phyloP scores from a whole-genome alignment of 768 basidiomycete species.

The Pleurotus djamor region DNA sequence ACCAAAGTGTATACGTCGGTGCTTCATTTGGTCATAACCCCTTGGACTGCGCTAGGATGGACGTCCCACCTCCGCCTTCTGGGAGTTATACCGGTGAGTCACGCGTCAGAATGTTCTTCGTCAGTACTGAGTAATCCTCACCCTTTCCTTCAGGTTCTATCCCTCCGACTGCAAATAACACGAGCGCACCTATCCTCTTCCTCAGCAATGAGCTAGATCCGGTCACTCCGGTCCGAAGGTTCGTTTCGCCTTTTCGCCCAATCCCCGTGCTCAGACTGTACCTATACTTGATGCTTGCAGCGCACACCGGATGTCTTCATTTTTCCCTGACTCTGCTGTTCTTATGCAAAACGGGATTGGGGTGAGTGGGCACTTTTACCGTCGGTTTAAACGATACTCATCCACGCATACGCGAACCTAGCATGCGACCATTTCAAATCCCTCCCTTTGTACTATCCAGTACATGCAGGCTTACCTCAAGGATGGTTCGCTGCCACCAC shows the following conservation, averaged over 20 bases:
- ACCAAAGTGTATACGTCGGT: not conserved
- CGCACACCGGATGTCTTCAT: slow-evolving; percentile 33
- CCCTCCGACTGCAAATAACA: slow-evolving; percentile 28
- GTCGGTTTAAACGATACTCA: not conserved
- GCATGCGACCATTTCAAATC: slow-evolving; percentile 16
- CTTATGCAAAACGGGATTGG: slow-evolving; percentile 40
- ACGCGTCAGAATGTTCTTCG: not conserved
- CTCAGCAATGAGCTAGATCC: slow-evolving; percentile 32
- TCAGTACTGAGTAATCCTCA: not conserved
- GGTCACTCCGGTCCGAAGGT: slow-evolving; percentile 12
- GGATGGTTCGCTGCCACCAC: slow-evolving; percentile 33
- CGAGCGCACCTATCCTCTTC: slow-evolving; percentile 34
- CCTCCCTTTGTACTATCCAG: slow-evolving; percentile 18
- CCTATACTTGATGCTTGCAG: slow-evolving; percentile 16
- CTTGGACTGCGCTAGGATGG: not conserved
- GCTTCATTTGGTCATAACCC: not conserved
- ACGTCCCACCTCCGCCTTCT: not conserved
- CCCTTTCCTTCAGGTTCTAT: not conserved
- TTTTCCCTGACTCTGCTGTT: slow-evolving; percentile 33
- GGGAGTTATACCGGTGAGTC: not conserved
- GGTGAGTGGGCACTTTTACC: slow-evolving; percentile 18
- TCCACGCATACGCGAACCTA: not conserved
- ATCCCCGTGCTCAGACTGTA: not conserved
- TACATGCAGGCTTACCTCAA: slow-evolving; percentile 37
- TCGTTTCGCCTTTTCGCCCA: not conserved